These are phyloP conservation scores for Auricularia sp. DNA, from an alignment of 768 basidiomycete genomes.

Conservation along the genomic window DNA sequence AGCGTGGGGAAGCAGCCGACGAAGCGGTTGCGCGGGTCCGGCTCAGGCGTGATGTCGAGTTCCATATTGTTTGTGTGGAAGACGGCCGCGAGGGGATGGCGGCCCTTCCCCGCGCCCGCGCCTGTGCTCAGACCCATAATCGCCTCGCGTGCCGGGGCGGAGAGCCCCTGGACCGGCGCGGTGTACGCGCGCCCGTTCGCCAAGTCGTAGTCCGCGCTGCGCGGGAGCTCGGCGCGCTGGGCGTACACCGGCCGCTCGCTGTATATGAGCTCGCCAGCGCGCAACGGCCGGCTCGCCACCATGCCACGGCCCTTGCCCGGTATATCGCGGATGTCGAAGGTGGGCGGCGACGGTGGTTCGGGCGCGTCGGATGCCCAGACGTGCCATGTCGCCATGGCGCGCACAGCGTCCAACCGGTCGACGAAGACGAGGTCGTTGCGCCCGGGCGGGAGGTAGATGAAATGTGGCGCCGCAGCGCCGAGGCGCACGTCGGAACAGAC, in stretches of 20 bases:
- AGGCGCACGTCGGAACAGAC: not conserved
- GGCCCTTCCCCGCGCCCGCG: not conserved
- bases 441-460: not conserved
- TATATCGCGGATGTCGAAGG: conserved; percentile 1
- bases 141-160: not conserved
- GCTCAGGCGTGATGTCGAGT: not conserved
- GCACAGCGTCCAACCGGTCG: not conserved
- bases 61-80: conserved; percentile 7
- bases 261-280: conserved; percentile 4
- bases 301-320: conserved; percentile 4
- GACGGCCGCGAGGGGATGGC: not conserved
- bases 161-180: not conserved
- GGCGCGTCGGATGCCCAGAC: not conserved
- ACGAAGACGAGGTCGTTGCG: not conserved
- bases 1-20: conserved; percentile 4
- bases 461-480: not conserved
- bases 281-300: not conserved
- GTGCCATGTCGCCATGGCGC: not conserved
- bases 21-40: not conserved
- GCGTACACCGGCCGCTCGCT: conserved; percentile 3
- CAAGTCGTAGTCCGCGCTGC: not conserved
- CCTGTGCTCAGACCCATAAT: not conserved
- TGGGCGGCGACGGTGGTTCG: not conserved
- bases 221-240: not conserved
- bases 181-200: not conserved